Conservation (phyloP, 75 land plant species). For the Selaginella moellendorffii region DNA sequence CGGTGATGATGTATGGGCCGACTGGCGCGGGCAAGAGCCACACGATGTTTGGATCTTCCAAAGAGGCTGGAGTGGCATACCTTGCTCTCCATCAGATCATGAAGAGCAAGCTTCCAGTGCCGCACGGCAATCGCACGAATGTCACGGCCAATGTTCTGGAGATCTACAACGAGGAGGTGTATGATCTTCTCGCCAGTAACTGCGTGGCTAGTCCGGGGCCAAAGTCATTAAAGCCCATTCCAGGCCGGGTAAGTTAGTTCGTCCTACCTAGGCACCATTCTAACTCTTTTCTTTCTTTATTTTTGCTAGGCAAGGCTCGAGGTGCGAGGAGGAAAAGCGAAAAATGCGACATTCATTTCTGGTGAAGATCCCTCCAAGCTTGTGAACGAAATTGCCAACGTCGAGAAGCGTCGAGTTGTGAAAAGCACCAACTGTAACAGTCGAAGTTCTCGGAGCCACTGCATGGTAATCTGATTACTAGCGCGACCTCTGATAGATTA, state of each 20-base stretch:
- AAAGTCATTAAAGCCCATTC: neutral
- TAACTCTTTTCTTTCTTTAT: conserved; percentile 21
- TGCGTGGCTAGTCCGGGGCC: neutral
- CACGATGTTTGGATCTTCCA: conserved; percentile 83
- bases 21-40: conserved; percentile 96
- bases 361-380: conserved; percentile 80
- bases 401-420: conserved; percentile 76
- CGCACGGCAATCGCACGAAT: neutral
- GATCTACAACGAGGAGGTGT: conserved; percentile 91
- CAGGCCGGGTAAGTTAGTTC: neutral
- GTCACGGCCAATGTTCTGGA: conserved; percentile 76
- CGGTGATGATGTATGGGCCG: conserved; percentile 96
- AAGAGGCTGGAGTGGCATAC: conserved; percentile 77
- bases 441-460: conserved; percentile 89
- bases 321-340: conserved; percentile 84
- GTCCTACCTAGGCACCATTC: conserved; percentile 10
- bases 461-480: conserved; percentile 41
- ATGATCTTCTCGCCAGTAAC: conserved; percentile 53
- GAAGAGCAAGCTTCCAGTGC: conserved; percentile 17
- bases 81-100: conserved; percentile 58
- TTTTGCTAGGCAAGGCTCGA: conserved; percentile 75
- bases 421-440: conserved; percentile 87
- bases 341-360: conserved; percentile 61
- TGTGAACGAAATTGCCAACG: conserved; percentile 69
- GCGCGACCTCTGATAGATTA: neutral